A percentile compares a stretch with the other conserved stretches of the same genome.
phyloP scores from a whole-genome alignment of 2,329 filamentous ascomycete genomes.

The Hypocrella siamensis region DNA sequence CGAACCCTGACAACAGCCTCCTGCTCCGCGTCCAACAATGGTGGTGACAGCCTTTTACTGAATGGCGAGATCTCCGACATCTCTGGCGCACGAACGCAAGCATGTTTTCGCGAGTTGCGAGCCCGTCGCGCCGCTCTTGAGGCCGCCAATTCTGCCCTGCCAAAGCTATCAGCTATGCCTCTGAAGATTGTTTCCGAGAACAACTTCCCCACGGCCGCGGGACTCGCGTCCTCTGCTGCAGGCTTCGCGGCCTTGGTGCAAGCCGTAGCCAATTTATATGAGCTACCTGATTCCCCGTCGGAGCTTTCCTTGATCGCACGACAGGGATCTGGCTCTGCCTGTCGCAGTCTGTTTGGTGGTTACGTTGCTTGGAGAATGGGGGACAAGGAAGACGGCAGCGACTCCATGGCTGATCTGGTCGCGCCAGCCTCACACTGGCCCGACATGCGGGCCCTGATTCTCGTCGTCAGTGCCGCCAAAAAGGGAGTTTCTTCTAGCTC shows the following conservation, averaged over 20 bases:
- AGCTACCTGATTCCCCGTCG: conserved; percentile 60
- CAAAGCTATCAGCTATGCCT: conserved; percentile 61
- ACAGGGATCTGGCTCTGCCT: conserved; percentile 89
- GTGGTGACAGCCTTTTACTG: conserved; percentile 59
- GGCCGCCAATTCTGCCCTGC: conserved; percentile 52
- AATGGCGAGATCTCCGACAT: conserved; percentile 77
- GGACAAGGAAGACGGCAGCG: conserved; percentile 56
- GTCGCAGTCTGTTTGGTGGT: conserved; percentile 81
- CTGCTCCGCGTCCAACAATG: conserved; percentile 57
- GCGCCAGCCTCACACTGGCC: conserved; percentile 88
- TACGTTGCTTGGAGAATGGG: conserved; percentile 94
- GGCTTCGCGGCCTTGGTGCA: conserved; percentile 60
- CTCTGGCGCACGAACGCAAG: conserved; percentile 77
- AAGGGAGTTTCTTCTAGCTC: conserved; percentile 87
- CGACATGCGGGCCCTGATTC: conserved; percentile 78
- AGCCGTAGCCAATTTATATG: conserved; percentile 83
- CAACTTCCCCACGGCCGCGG: conserved; percentile 97
- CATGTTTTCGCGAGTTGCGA: conserved; percentile 79
- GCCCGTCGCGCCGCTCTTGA: conserved; percentile 64
- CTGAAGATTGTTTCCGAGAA: conserved; percentile 88
- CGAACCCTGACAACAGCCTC: conserved; percentile 93
- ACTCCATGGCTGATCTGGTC: conserved; percentile 79
- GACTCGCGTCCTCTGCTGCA: conserved; percentile 59
- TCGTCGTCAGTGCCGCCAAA: conserved; percentile 86
- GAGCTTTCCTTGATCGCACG: conserved; percentile 81